These are phyloP conservation scores for Acacia melanoxylon DNA, from an alignment of 306 rosid species.

Conservation along the genomic window DNA sequence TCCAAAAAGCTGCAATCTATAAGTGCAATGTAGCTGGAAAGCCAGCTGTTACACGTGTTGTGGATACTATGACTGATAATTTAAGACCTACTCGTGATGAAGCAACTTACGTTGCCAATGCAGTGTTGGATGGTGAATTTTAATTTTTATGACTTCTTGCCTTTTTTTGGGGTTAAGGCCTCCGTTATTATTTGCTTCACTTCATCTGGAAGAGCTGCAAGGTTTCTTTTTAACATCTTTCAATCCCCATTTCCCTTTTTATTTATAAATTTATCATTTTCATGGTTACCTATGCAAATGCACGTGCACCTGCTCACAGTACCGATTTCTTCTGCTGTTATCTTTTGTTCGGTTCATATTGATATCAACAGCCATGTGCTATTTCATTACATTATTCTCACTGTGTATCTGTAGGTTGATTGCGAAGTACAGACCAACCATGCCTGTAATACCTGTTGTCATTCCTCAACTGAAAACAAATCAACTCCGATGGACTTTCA, in stretches of 20 bases:
- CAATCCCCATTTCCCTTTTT: conserved; percentile 12
- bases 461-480: conserved; percentile 79
- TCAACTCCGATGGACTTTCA: conserved; percentile 82
- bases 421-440: conserved; percentile 79
- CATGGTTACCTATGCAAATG: background rate
- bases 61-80: conserved; percentile 94
- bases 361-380: background rate
- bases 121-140: conserved; percentile 75
- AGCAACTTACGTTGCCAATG: conserved; percentile 96
- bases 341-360: background rate
- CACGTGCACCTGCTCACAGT: conserved; percentile 20
- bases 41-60: conserved; percentile 96
- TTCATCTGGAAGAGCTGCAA: conserved; percentile 94
- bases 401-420: conserved; percentile 52
- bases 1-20: conserved; percentile 92
- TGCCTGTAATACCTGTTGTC: conserved; percentile 83
- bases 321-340: background rate
- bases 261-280: conserved; percentile 8
- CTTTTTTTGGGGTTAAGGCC: conserved; percentile 46
- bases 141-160: background rate
- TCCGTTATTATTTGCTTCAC: conserved; percentile 88
- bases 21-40: conserved; percentile 96
- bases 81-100: conserved; percentile 96
- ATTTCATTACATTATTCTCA: conserved; percentile 9
- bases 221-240: conserved; percentile 41